A percentile compares a stretch with the other conserved stretches of the same genome.
These are phyloP conservation scores for Gossypium ekmanianum DNA, from an alignment of 345 rosid genomes.

Conservation along the genomic window DNA sequence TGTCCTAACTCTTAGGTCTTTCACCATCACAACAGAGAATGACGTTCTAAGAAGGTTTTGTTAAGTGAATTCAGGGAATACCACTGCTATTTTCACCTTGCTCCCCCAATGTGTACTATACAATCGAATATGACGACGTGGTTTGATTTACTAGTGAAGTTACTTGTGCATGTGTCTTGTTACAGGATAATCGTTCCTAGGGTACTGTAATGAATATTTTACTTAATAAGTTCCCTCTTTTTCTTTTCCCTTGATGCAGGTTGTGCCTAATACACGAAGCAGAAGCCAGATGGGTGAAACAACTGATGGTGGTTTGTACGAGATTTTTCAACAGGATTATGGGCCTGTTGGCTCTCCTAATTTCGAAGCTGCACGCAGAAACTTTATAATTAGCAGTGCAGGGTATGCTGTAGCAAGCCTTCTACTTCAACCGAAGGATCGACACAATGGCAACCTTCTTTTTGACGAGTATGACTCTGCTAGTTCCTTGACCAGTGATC, in stretches of 20 bases:
- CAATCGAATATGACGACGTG: background rate
- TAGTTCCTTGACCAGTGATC: conserved; percentile 4
- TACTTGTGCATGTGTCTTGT: background rate
- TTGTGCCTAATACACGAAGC: conserved; percentile 91
- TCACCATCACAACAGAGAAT: background rate
- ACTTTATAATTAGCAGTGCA: conserved; percentile 94
- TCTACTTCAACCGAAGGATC: conserved; percentile 95
- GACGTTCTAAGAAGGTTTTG: background rate
- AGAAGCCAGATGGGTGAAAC: conserved; percentile 99
- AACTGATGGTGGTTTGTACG: conserved; percentile 93
- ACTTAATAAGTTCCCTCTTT: background rate
- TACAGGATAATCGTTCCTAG: background rate
- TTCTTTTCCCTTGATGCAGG: conserved; percentile 35
- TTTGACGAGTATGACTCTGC: conserved; percentile 64
- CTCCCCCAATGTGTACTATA: background rate
- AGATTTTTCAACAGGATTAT: conserved; percentile 94
- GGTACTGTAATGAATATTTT: background rate
- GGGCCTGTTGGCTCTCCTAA: conserved; percentile 92
- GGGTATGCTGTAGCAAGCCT: conserved; percentile 99
- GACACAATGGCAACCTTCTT: conserved; percentile 99
- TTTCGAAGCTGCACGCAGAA: conserved; percentile 91
- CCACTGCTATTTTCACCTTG: background rate
- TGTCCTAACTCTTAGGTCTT: background rate
- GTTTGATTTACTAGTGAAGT: background rate
- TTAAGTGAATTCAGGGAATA: background rate